Conservation (phyloP, 768 basidiomycete species). For the Mycena belliarum region DNA sequence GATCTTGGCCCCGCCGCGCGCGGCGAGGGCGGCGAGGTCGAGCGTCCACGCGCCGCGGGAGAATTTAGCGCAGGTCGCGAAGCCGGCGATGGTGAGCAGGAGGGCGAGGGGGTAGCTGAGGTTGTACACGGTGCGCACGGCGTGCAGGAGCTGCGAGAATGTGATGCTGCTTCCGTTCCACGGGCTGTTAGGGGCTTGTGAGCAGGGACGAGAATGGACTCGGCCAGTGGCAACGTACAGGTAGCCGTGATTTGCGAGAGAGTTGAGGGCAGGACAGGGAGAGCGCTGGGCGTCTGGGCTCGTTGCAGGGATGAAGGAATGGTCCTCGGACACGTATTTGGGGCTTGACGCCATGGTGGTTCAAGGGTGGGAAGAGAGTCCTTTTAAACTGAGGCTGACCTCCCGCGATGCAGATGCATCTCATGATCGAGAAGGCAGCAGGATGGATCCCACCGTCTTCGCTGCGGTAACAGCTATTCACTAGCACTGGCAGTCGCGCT, state of each 20-base stretch:
- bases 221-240: constrained; percentile 41
- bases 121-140: constrained; percentile 62
- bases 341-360: neutral
- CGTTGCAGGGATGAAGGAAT: constrained; percentile 29
- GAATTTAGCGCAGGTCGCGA: constrained; percentile 46
- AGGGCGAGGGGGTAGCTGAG: constrained; percentile 57
- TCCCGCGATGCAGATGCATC: too few species aligned
- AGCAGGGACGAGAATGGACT: neutral
- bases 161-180: constrained; percentile 53
- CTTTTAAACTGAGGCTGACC: too few species aligned
- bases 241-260: constrained; percentile 59
- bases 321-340: neutral
- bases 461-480: too few species aligned
- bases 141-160: constrained; percentile 48
- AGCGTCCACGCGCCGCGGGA: constrained; percentile 31
- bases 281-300: constrained; percentile 34
- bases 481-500: too few species aligned
- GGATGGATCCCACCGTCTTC: too few species aligned
- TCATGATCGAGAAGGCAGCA: too few species aligned
- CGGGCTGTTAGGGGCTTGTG: constrained; percentile 36
- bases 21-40: constrained; percentile 53
- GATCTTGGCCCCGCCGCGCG: constrained; percentile 51
- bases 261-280: constrained; percentile 58
- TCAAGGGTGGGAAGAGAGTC: neutral
- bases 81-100: constrained; percentile 50